Base-by-base conservation (phyloP, 2,329 filamentous ascomycete species). In the Botrytis porri region DNA sequence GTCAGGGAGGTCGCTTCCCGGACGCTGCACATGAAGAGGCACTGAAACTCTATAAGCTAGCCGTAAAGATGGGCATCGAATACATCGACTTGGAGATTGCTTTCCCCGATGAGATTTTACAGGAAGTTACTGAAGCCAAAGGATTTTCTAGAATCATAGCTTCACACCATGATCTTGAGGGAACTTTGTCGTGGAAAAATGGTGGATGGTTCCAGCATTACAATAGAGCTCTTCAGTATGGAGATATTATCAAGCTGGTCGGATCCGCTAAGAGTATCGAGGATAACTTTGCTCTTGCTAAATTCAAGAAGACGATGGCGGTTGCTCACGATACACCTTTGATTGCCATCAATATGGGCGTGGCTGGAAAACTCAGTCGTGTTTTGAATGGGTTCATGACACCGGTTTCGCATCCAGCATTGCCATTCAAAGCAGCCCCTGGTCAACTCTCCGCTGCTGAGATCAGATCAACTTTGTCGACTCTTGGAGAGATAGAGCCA, bases 301-400 rank as follows among this genome's bases (percentile, higher is more conserved):
- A 88, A 66, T 99, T 99, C 88, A 95, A 93, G 84, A 84, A 86
- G 35, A 91, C 88, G 84, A 94, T 95, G 83, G 85, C 89, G 54
- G 85, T 87, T 37, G 88, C 92, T 1, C 92, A 97, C 80, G 86
- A 92, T 70, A 89, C 90, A n/a, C 95, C 95, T 0, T 84, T 99
- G 72, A 98, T 99, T 77, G 94, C 93, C 1, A 92, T 99, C 81
- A 99, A 99, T 83, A 98, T 99, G 95, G 95, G 95, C 43, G 86
- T 89, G 65, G 85, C 88, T 39, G 96, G 96, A 66, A 96, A 97
- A 83, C 87, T 98, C 60, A 97, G 94, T 79, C 91, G 96, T 48
- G 91, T 99, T 62, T 85, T 97, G 73, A 99, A 99, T 82, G 86
- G 88, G 43, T 98, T 98, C 85, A 89, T 99, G 85, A 98, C 96